Conservation (phyloP, 768 basidiomycete species). For the Rhodocollybia butyracea region DNA sequence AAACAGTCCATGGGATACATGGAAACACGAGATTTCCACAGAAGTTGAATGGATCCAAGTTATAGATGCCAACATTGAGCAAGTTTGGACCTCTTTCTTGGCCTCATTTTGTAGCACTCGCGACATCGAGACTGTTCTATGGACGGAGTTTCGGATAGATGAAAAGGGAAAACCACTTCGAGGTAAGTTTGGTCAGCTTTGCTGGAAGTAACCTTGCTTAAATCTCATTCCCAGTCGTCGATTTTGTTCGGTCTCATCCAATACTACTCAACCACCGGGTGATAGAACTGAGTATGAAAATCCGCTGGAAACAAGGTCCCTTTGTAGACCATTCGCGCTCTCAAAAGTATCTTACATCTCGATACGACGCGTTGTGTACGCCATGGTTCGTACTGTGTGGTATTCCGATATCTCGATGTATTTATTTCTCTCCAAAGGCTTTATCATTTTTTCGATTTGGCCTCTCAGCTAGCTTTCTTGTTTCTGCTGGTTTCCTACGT, state of each 20-base stretch:
- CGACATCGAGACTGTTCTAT: conserved; percentile 47
- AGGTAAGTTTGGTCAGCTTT: conserved; percentile 21
- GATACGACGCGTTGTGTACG: conserved; percentile 37
- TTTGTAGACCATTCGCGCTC: background rate
- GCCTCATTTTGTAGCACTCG: conserved; percentile 31
- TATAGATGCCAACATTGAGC: conserved; percentile 30
- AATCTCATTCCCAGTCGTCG: conserved; percentile 31
- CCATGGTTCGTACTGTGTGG: conserved; percentile 34
- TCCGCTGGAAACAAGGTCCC: conserved; percentile 37
- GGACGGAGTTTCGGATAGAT: conserved; percentile 39
- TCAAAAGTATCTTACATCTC: conserved; percentile 13
- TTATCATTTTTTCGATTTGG: conserved; percentile 40
- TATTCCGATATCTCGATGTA: background rate
- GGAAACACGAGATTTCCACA: conserved; percentile 28
- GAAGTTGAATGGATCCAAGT: conserved; percentile 22
- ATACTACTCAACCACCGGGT: conserved; percentile 40
- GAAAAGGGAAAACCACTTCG: conserved; percentile 17
- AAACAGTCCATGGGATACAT: conserved; percentile 41
- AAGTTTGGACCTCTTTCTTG: conserved; percentile 42
- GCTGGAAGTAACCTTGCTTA: conserved; percentile 1
- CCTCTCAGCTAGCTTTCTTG: conserved; percentile 37
- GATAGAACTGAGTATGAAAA: conserved; percentile 32
- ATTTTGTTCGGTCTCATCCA: conserved; percentile 29
- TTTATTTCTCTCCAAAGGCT: conserved; percentile 26
- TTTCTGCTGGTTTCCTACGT: conserved; percentile 37